Evolutionary conservation across 2,329 filamentous ascomycete genomes (phyloP), one percentile per base, ranked within the genome.

Genomic region (Kalmusia sp.): DNA sequence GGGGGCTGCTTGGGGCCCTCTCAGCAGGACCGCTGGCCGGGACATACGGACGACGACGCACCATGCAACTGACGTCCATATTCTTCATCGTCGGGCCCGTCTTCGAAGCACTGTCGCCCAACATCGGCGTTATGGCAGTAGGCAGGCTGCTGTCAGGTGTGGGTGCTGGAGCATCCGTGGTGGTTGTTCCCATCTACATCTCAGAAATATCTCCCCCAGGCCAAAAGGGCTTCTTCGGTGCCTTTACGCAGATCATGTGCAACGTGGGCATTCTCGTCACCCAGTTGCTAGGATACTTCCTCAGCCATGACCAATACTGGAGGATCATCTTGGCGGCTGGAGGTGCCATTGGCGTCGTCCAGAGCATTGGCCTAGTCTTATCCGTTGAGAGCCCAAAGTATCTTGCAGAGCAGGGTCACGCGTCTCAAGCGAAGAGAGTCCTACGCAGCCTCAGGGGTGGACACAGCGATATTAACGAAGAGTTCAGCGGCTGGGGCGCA

Each of bases 181-280:
- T 99, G 17, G 91, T 97, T 30, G 92, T 96, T 2, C 95, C 95
- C 0, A 85, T 99, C 17, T 99, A 96, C 79, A 92, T 99, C 63
- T 93, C 92, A 39, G 95, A 99, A 75, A 84, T 97, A 22, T 88
- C 93, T 0, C 95, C 93, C 33, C 75, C 75, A 1, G 71, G 69
- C 14, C 84, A 88, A 60, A 85, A 87, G 49, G 93, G 92, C 4
- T 86, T 96, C 47, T 98, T 96, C 64, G 86, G 86, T 9, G 80
- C 82, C 30, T 89, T 96, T 75, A 98, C 95, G 0, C 93, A 99
- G 72, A 87, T 98, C 68, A 93, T 92, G 75, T 93, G 93, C 79
- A 98, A 98, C 68, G 79, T 93, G 21, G 95, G 95, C 51, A 97
- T 99, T 48, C 77, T 99, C 37, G 77, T 86, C 22, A 88, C 93